phyloP scores from a whole-genome alignment of 108 stramenopile species.

The Chaetoceros muelleri region DNA sequence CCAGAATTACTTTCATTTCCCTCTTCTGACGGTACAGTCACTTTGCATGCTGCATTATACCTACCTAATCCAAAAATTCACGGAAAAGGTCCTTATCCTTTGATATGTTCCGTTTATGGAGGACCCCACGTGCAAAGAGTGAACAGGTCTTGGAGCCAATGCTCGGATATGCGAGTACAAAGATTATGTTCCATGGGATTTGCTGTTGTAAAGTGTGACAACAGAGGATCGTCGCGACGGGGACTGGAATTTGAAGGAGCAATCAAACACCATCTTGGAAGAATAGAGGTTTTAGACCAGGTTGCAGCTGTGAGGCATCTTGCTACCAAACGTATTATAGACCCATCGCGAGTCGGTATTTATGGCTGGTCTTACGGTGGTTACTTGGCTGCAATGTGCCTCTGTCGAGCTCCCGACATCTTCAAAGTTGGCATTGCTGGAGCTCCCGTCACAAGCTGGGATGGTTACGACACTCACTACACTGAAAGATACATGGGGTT shows the following conservation, averaged over 20 bases:
- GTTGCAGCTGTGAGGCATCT: slow-evolving; percentile 69
- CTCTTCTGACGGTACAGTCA: slow-evolving; percentile 37
- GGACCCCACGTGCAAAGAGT: slow-evolving; percentile 94
- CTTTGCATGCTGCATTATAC: slow-evolving; percentile 74
- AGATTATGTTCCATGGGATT: slow-evolving; percentile 64
- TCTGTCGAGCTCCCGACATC: slow-evolving; percentile 71
- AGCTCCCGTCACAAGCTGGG: slow-evolving; percentile 93
- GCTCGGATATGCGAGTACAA: slow-evolving; percentile 85
- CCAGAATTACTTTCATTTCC: slow-evolving; percentile 55
- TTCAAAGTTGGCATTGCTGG: slow-evolving; percentile 86
- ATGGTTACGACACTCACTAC: slow-evolving; percentile 94
- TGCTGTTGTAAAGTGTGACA: slow-evolving; percentile 93
- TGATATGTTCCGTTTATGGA: slow-evolving; percentile 85
- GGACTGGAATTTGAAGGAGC: slow-evolving; percentile 83
- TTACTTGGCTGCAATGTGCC: slow-evolving; percentile 84
- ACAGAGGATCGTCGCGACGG: slow-evolving; percentile 81
- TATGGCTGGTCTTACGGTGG: slow-evolving; percentile 97
- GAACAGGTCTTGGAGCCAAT: slow-evolving; percentile 56
- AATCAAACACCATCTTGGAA: slow-evolving; percentile 60
- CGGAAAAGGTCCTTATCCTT: slow-evolving; percentile 80
- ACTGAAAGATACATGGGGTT: slow-evolving; percentile 93
- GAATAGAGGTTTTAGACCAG: slow-evolving; percentile 87
- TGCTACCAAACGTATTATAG: slow-evolving; percentile 53
- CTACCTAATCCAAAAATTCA: slow-evolving; percentile 50
- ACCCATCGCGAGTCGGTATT: slow-evolving; percentile 74